Conservation (phyloP, 1,139 yeast species). For the Hyphopichia buzzinii region DNA sequence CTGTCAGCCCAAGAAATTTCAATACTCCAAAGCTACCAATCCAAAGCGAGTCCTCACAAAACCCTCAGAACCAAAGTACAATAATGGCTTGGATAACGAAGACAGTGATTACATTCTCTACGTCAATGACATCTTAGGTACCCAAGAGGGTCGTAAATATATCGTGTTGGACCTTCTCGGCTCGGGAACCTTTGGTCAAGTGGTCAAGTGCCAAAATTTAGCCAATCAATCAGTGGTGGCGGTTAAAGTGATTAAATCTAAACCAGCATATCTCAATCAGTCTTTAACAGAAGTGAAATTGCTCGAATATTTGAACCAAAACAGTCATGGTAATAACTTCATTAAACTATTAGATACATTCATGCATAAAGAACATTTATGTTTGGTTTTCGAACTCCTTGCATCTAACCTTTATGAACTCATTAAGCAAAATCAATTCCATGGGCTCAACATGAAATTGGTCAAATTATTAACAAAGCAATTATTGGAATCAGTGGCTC, state of each 20-base stretch:
- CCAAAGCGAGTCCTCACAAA: slow-evolving; percentile 92
- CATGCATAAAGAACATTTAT: slow-evolving; percentile 88
- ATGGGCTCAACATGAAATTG: slow-evolving; percentile 79
- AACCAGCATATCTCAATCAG: slow-evolving; percentile 89
- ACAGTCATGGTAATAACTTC: slow-evolving; percentile 73
- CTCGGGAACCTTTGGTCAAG: slow-evolving; percentile 98
- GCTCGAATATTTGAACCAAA: slow-evolving; percentile 74
- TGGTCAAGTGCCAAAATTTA: slow-evolving; percentile 93
- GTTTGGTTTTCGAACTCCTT: slow-evolving; percentile 86
- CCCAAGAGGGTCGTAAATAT: slow-evolving; percentile 82
- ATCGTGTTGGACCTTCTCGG: slow-evolving; percentile 89
- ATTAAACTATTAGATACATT: slow-evolving; percentile 82
- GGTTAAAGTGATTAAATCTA: slow-evolving; percentile 89
- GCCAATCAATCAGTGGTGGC: slow-evolving; percentile 88
- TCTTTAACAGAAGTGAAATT: slow-evolving; percentile 88
- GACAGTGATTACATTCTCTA: slow-evolving; percentile 89
- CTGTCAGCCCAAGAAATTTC: slow-evolving; percentile 80
- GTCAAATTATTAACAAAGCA: slow-evolving; percentile 80
- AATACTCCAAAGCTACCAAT: slow-evolving; percentile 79
- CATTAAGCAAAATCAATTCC: slow-evolving; percentile 89
- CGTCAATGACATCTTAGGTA: slow-evolving; percentile 90
- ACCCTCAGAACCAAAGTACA: slow-evolving; percentile 79
- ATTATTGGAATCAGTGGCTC: slow-evolving; percentile 73
- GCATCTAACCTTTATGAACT: slow-evolving; percentile 89
- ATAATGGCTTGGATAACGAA: slow-evolving; percentile 85